phyloP scores from a whole-genome alignment of 164 flowering plant species.

The Vitis labrusca region DNA sequence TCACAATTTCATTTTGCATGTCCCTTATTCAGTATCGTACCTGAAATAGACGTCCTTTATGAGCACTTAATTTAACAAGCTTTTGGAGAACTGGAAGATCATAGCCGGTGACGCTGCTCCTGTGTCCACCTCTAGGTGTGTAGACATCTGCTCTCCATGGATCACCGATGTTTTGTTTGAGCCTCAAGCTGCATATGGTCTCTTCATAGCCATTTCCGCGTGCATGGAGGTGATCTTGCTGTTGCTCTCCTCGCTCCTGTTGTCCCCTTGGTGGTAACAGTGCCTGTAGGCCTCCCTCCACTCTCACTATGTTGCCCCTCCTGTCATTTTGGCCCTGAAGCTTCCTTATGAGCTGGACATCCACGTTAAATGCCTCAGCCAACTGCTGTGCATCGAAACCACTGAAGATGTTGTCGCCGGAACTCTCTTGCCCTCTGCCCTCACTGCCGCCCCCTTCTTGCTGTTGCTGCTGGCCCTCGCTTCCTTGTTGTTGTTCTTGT shows the following conservation, averaged over 20 bases:
- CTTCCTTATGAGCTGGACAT: constrained; percentile 18
- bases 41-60: constrained; percentile 50
- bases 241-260: neutral
- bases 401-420: constrained; percentile 26
- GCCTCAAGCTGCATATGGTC: constrained; percentile 41
- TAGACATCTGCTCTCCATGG: constrained; percentile 39
- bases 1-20: no score
- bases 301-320: constrained; percentile 28
- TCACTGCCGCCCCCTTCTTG: neutral
- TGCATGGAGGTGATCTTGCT: neutral
- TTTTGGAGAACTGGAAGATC: constrained; percentile 46
- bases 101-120: constrained; percentile 41
- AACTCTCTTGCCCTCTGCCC: neutral
- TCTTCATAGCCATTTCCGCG: constrained; percentile 43
- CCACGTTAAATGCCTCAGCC: constrained; percentile 26
- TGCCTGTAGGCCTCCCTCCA: constrained; percentile 13
- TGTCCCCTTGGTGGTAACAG: constrained; percentile 8
- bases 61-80: constrained; percentile 41
- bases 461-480: constrained; percentile 1
- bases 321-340: constrained; percentile 24
- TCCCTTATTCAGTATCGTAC: constrained; percentile 19
- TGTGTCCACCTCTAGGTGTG: constrained; percentile 48
- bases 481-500: neutral
- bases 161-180: constrained; percentile 34
- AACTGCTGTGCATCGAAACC: constrained; percentile 27